Evolutionary conservation across 352 stramenopile genomes (phyloP).

Genomic region (Elongisporangium anandrum): DNA sequence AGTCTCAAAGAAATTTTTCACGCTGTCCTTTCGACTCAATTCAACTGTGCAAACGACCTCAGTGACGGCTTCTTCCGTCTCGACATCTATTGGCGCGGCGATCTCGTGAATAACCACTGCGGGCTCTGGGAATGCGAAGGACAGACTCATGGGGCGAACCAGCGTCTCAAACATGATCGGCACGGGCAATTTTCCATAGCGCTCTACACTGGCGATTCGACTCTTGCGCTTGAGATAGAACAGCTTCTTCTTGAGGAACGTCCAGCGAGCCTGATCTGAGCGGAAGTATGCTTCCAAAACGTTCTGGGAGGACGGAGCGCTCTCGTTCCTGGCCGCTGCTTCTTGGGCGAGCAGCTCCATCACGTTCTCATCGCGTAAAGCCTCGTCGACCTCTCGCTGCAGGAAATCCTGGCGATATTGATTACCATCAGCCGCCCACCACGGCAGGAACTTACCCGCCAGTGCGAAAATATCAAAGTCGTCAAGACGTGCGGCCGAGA

Average conservation of each 20-base stretch:
- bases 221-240: slow-evolving; percentile 35
- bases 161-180: slow-evolving; percentile 44
- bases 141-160: slow-evolving; percentile 16
- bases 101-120: slow-evolving; percentile 5
- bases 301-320: slow-evolving; percentile 10
- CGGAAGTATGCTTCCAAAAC: slow-evolving; percentile 50
- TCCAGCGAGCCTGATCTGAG: slow-evolving; percentile 26
- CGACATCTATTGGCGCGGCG: background rate
- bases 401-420: slow-evolving; percentile 51
- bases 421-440: slow-evolving; percentile 48
- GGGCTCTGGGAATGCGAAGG: slow-evolving; percentile 28
- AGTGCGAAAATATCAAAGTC: slow-evolving; percentile 43
- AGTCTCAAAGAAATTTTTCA: background rate
- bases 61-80: background rate
- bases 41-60: background rate
- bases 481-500: slow-evolving; percentile 29
- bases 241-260: slow-evolving; percentile 50
- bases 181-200: slow-evolving; percentile 36
- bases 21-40: background rate
- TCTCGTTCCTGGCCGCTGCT: slow-evolving; percentile 1
- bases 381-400: slow-evolving; percentile 39
- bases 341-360: slow-evolving; percentile 29
- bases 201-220: slow-evolving; percentile 30
- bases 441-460: slow-evolving; percentile 44
- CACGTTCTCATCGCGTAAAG: slow-evolving; percentile 29